Percentiles rank a stretch among this genome's conserved stretches.
These are phyloP conservation scores for Boletus sp. DNA, from an alignment of 768 basidiomycete species.

Conservation along the genomic window DNA sequence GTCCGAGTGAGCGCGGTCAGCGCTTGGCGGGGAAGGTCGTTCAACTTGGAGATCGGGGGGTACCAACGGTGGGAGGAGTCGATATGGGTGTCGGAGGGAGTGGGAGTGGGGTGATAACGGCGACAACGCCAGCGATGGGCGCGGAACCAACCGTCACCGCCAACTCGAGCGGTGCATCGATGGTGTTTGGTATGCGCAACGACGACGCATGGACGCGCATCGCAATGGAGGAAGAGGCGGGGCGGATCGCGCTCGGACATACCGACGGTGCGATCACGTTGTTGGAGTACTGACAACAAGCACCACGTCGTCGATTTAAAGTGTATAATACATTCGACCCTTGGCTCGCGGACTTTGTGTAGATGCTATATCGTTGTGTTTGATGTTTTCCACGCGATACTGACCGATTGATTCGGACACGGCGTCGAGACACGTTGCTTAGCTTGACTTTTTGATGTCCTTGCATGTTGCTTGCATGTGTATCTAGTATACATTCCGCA, in stretches of 20 bases:
- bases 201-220: slow-evolving; percentile 47
- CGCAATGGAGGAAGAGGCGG: slow-evolving; percentile 39
- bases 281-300: slow-evolving; percentile 38
- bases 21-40: slow-evolving; percentile 48
- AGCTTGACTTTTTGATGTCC: too few species aligned
- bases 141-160: neutral
- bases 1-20: slow-evolving; percentile 50
- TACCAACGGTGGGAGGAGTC: neutral
- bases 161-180: slow-evolving; percentile 14
- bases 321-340: neutral
- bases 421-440: neutral
- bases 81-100: neutral
- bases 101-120: neutral
- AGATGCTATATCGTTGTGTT: neutral
- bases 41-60: too few species aligned
- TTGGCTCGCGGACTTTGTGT: neutral
- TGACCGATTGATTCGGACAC: too few species aligned
- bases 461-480: neutral
- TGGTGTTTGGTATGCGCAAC: slow-evolving; percentile 44
- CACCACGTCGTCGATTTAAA: neutral
- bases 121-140: neutral
- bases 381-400: neutral
- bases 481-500: neutral
- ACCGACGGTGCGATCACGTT: slow-evolving; percentile 47
- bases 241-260: slow-evolving; percentile 35